A percentile compares a stretch with the other conserved stretches of the same genome.
phyloP scores from a whole-genome alignment of 2,329 filamentous ascomycete species.

The Exophiala phaeomuriformis region DNA sequence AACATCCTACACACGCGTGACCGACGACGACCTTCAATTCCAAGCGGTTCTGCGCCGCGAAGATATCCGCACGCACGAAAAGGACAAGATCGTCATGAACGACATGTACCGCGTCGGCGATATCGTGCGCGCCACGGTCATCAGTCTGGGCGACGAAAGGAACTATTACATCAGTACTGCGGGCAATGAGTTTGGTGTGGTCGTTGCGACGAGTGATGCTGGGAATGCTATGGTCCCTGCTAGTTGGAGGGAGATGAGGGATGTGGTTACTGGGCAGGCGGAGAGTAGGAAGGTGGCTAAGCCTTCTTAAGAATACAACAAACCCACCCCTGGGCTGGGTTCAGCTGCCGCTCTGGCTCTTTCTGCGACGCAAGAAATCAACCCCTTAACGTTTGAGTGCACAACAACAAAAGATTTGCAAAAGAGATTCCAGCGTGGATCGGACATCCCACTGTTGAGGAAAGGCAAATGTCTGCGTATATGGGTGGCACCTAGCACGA shows the following conservation, averaged over 20 bases:
- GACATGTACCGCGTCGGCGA: constrained; percentile 91
- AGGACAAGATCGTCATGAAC: constrained; percentile 85
- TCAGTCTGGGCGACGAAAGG: constrained; percentile 84
- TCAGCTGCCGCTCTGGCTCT: too few species aligned
- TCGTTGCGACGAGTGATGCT: constrained; percentile 79
- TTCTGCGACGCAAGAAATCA: too few species aligned
- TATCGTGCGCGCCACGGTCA: constrained; percentile 79
- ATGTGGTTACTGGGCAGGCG: constrained; percentile 66
- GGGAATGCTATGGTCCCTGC: constrained; percentile 89
- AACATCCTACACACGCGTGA: constrained; percentile 31
- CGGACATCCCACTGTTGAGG: too few species aligned
- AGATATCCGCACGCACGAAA: constrained; percentile 90
- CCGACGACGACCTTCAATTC: constrained; percentile 61
- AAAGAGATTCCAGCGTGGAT: too few species aligned
- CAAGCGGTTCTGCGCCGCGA: constrained; percentile 78
- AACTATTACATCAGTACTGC: constrained; percentile 95
- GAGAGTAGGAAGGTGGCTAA: constrained; percentile 91
- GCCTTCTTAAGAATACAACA: constrained; percentile 48
- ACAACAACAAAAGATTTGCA: too few species aligned
- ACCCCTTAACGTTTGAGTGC: too few species aligned
- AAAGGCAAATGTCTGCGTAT: too few species aligned
- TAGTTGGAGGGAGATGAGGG: constrained; percentile 90
- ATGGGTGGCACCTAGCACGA: too few species aligned
- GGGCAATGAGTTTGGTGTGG: constrained; percentile 79
- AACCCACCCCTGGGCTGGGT: neutral